phyloP scores from a whole-genome alignment of 805 yeast genomes.

The Candida ficus region DNA sequence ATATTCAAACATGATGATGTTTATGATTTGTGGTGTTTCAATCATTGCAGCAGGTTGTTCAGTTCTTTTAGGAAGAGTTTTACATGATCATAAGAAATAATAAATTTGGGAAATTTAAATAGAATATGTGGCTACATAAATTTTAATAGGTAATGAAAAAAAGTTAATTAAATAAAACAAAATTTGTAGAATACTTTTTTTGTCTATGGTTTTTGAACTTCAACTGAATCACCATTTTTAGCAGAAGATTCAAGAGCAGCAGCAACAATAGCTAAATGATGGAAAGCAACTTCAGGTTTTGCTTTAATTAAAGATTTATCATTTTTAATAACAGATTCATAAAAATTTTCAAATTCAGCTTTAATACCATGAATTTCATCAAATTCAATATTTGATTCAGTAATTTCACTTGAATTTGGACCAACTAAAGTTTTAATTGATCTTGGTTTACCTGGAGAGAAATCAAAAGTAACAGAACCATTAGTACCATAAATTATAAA shows the following conservation, averaged over 20 bases:
- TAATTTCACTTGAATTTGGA: constrained; percentile 19
- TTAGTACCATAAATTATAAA: constrained; percentile 73
- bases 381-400: constrained; percentile 22
- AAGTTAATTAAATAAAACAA: no score
- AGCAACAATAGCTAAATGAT: constrained; percentile 85
- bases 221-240: constrained; percentile 45
- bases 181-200: background rate
- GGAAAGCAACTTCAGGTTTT: constrained; percentile 80
- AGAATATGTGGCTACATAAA: no score
- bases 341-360: constrained; percentile 50
- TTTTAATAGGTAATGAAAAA: no score
- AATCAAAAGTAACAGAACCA: constrained; percentile 70
- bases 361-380: constrained; percentile 49
- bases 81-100: constrained; percentile 14
- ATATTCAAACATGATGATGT: constrained; percentile 80
- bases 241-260: constrained; percentile 74
- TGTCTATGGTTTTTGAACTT: constrained; percentile 35
- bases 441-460: constrained; percentile 40
- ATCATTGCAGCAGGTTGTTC: constrained; percentile 42
- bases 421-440: constrained; percentile 30
- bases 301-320: constrained; percentile 54
- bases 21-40: constrained; percentile 69
- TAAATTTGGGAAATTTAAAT: no score
- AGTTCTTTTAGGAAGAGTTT: constrained; percentile 12
- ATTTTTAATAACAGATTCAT: constrained; percentile 53